Base-by-base conservation (phyloP, 2,329 filamentous ascomycete species). In the Sporothrix protearum region DNA sequence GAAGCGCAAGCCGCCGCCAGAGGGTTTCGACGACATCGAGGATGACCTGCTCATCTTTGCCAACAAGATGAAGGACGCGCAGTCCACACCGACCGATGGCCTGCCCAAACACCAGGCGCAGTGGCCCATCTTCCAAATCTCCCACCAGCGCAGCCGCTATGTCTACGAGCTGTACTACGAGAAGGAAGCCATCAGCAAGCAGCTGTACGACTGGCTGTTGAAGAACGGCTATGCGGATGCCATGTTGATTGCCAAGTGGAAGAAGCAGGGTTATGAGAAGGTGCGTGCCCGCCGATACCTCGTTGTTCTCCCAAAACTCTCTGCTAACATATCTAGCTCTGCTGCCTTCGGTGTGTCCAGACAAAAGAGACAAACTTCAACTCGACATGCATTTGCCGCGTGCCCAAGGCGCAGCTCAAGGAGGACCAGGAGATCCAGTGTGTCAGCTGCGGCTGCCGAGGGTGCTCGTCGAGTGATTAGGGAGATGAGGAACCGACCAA, bases 331-430 rank as follows among this genome's bases (percentile, higher is more conserved):
- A 12, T 42, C 5, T 45, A 96, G 92, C 83, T 99, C 57, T 99
- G 96, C 82, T 99, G 96, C 80, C 85, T 97, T 71, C 89, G 94
- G 74, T 99, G 96, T 81, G 95, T 99, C 71, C 96, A 99, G 82
- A 97, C 96, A n/a, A 98, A 98, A 82, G 96, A 99, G 85, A 99
- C 96, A 39, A 99, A 99, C 81, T 99, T 98, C 84, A 96, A 95
- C 81, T 92, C 93, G 75, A 99, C 95, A 0, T 99, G 96, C 80
- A 96, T 99, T 78, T 99, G 96, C 81, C 92, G 96, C 68, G 95
- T 99, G 68, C 96, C 96, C 1, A 91, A 92, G 79, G 91, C 93
- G 42, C 89, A 96, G 80, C 82, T 99, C 78, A 97, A 97, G 81
- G 94, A 97, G 77, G 90, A 93, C 55, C 92, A 96, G 79, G 91